These are phyloP conservation scores for Penicillium oxalicum DNA, from an alignment of 2,329 filamentous ascomycete species.

Conservation along the genomic window DNA sequence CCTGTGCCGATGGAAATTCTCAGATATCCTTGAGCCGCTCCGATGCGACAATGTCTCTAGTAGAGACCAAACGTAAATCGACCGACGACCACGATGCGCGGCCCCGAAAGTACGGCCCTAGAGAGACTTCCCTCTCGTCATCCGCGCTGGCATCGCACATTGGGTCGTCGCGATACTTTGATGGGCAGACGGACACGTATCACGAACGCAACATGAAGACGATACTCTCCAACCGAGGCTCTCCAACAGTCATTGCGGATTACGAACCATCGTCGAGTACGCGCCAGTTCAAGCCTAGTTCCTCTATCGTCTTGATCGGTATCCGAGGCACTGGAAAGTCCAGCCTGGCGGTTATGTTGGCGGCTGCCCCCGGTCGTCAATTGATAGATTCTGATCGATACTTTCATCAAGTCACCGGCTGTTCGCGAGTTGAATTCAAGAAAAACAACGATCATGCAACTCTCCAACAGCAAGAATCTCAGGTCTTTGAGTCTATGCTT, in stretches of 20 bases:
- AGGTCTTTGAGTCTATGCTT: conserved; percentile 57
- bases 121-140: neutral
- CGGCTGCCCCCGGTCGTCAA: conserved; percentile 61
- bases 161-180: conserved; percentile 12
- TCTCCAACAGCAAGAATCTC: conserved; percentile 59
- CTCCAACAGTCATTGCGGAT: conserved; percentile 22
- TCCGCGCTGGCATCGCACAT: conserved; percentile 3
- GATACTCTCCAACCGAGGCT: conserved; percentile 25
- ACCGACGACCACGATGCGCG: conserved; percentile 22
- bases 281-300: conserved; percentile 51
- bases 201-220: conserved; percentile 17
- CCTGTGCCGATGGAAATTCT: conserved; percentile 11
- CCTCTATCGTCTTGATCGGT: conserved; percentile 67
- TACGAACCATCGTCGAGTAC: conserved; percentile 21
- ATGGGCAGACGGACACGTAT: conserved; percentile 14
- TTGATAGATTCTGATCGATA: conserved; percentile 63
- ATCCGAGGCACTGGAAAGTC: conserved; percentile 71
- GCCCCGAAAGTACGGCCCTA: conserved; percentile 12
- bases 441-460: conserved; percentile 56
- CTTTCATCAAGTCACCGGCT: conserved; percentile 60
- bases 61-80: conserved; percentile 30
- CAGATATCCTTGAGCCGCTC: neutral
- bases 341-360: conserved; percentile 68
- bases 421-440: conserved; percentile 58
- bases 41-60: conserved; percentile 24